Conservation (phyloP, 257 asterid genomes). For the Solanum tarapatanum region DNA sequence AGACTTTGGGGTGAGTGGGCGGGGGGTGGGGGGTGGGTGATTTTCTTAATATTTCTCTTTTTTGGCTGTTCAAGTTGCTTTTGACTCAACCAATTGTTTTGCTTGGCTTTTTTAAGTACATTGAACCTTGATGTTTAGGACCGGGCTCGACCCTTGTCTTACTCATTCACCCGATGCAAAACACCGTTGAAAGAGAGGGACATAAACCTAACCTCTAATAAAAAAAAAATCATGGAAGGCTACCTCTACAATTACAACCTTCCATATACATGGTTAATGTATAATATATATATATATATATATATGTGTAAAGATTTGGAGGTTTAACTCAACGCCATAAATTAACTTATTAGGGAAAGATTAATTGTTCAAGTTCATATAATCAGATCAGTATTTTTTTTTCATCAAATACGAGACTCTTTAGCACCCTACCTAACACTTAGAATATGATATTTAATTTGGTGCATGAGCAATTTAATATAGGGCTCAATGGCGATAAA, state of each 20-base stretch:
- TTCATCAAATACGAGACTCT: background rate
- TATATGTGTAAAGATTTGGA: background rate
- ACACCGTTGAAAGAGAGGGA: background rate
- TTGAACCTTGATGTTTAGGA: background rate
- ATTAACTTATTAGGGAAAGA: background rate
- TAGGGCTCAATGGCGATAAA: background rate
- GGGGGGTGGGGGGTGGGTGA: no score
- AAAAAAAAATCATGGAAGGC: no score
- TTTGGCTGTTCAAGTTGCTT: background rate
- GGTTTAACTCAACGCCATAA: background rate
- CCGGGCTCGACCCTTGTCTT: background rate
- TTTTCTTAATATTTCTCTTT: background rate
- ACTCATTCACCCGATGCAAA: background rate
- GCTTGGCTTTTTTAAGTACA: background rate
- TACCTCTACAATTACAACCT: no score
- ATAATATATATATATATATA: no score
- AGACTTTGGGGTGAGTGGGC: no score
- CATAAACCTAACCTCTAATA: background rate
- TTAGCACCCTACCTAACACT: background rate
- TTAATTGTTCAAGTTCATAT: background rate
- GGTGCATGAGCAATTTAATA: background rate
- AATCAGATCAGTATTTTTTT: background rate
- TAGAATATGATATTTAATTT: fast-evolving
- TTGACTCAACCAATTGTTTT: background rate
- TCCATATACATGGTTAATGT: no score